A percentile compares a stretch with the other conserved stretches of the same genome.
phyloP scores from a whole-genome alignment of 2,329 filamentous ascomycete species.

The Calonectria pseudoturangicola region DNA sequence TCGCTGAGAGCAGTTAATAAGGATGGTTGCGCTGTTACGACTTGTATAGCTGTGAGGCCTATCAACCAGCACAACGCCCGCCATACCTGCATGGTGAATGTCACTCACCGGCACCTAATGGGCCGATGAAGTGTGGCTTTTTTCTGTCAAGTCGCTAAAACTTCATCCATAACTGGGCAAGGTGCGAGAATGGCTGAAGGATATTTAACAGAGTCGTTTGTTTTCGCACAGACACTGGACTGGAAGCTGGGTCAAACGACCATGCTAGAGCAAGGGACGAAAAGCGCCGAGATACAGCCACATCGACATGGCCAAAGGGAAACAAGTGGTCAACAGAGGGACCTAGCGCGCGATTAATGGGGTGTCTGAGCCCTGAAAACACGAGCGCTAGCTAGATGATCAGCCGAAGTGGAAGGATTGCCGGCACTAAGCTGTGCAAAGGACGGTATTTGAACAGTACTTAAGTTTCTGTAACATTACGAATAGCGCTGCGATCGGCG shows the following conservation, averaged over 20 bases:
- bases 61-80: conserved; percentile 2
- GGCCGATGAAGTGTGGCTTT: not conserved
- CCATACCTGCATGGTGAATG: conserved; percentile 2
- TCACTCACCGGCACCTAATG: not conserved
- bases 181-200: not conserved
- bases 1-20: not conserved
- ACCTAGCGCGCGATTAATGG: not conserved
- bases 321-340: not conserved
- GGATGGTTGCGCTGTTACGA: not conserved
- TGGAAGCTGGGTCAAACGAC: not conserved
- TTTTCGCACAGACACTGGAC: not conserved
- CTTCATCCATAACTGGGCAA: not conserved
- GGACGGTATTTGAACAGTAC: not conserved
- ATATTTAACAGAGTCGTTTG: conserved; percentile 3
- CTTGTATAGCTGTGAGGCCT: not conserved
- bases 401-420: not conserved
- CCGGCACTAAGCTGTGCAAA: not conserved
- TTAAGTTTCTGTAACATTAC: not conserved
- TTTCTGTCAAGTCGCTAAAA: conserved; percentile 1
- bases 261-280: not conserved
- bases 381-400: not conserved
- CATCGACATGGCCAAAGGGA: not conserved
- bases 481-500: not conserved
- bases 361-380: not conserved
- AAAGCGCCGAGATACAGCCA: conserved; percentile 25